Evolutionary conservation across 371 early-diverging fungal species (phyloP), one percentile per base, ranked within the genome.

Genomic region (Rhizopus sp.): DNA sequence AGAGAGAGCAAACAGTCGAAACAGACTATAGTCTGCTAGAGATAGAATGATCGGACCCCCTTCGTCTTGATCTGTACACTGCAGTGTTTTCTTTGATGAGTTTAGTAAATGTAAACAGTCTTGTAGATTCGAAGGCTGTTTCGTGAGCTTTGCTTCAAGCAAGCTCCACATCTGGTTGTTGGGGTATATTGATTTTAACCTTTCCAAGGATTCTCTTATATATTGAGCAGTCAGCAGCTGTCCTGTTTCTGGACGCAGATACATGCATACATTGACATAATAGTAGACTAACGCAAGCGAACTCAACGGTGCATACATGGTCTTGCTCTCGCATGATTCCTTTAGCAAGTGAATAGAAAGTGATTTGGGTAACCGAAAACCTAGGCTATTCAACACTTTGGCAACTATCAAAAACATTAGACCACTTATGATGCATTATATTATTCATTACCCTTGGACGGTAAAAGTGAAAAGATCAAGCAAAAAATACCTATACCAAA

Each of bases 401-500:
- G 42, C 55, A 8, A 60, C 72, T 72, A 50, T 1, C 35, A 23
- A 34, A 12, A 38, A n/a, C n/a, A 34, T 34, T 30, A 16, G 10
- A 51, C 1, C 5, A 34, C 29, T 10, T 34, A 34, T 30, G 7
- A 32, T 29, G 4, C 0, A 39, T 35, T 1, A 32, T 35, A 9
- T 41, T 47, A 8, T 35, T 30, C 2, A 13, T 32, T 66, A 69
- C 73, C 68, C 67, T 69, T 73, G 3, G 57, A 40, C 3, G 73
- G 73, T 15, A 69, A 30, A 9, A 69, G 38, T 2, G 68, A 62
- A 45, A 73, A 61, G 3, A 69, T 59, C 8, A 73, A 42, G 15
- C 59, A 49, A 49, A 73, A 69, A 7, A 69, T 30, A 8, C 73
- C 73, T 9, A 73, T 53, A 7, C 73, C 73, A 57, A 73, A 67